These are phyloP conservation scores for Casuarina glauca DNA, from an alignment of 306 rosid species.

Conservation along the genomic window DNA sequence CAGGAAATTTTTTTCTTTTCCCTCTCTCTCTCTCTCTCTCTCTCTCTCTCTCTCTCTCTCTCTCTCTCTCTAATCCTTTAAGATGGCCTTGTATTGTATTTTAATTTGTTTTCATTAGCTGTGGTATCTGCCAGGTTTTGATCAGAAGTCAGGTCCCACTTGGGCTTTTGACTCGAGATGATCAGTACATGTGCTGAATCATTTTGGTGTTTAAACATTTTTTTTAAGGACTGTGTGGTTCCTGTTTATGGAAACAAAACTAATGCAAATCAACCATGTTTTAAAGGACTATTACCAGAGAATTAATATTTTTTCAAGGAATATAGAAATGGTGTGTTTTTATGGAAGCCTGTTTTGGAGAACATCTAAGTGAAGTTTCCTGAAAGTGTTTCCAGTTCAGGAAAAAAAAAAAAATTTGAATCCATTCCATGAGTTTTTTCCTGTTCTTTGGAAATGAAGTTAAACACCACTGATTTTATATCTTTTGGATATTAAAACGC, in stretches of 20 bases:
- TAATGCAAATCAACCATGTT: not conserved
- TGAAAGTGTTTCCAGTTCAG: not conserved
- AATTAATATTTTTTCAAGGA: not conserved
- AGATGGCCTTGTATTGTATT: not conserved
- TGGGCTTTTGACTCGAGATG: not conserved
- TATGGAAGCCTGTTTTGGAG: not conserved
- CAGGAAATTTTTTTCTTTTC: slow-evolving; percentile 1
- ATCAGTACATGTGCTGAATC: not conserved
- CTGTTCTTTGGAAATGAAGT: not conserved
- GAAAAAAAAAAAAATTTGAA: not conserved
- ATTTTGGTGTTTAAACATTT: not conserved
- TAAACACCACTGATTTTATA: not conserved
- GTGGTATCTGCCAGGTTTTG: not conserved
- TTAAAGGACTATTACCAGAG: not conserved
- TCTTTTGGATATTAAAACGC: not conserved
- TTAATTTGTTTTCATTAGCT: not conserved
- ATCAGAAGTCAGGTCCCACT: not conserved
- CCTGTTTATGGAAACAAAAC: not conserved
- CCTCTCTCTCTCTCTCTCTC: not conserved
- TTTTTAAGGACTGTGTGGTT: not conserved
- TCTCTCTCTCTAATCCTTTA: not conserved
- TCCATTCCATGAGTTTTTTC: not conserved
- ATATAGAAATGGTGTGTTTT: not conserved
- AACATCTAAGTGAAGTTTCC: not conserved
- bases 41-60: not conserved